Evolutionary conservation across 164 flowering plant genomes (phyloP), one percentile per base, ranked within the genome.

Genomic region (Warburgia ugandensis): DNA sequence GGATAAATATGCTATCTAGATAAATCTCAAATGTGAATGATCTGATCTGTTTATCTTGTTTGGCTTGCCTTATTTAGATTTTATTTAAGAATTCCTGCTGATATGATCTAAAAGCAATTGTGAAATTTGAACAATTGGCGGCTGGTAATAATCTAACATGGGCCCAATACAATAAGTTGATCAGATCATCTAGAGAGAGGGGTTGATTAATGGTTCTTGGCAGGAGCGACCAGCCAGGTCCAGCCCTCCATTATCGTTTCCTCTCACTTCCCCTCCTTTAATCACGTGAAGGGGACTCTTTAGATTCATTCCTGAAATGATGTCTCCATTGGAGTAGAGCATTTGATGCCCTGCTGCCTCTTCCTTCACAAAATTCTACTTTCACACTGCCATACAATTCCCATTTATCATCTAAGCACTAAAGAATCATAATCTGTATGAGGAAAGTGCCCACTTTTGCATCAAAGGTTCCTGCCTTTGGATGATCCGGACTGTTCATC

Each of bases 251-350:
- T 53, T 41, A 53, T 53, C 56, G n/a, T 19, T 54, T 12, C 45
- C 29, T 47, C 17, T 21, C 48, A 31, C 9, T 33, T 3, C 29
- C 29, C 42, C 29, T n/a, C 26, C 37, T 59, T 45, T 52, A 12
- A 20, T 59, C 63, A 59, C 63, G 63, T 59, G 63, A 59, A 44
- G n/a, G n/a, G 12, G 52, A 48, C 40, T 25, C 14, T 3, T 11
- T 28, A 21, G 44, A 35, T 59, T 59, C 63, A 45, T 59, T 52
- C 29, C 36, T 20, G 51, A 29, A 59, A 59, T 52, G 57, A 59
- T 59, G 45, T 29, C 52, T 52, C 35, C 51, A 59, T 13, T 35
- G 33, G 63, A 59, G 56, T 59, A 52, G 45, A 42, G 31, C 45
- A 19, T 13, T 56, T 26, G 27, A n/a, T 37, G 30, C 31, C 32